Evolutionary conservation across 768 basidiomycete genomes (phyloP).

Genomic region (Galerina marginata): DNA sequence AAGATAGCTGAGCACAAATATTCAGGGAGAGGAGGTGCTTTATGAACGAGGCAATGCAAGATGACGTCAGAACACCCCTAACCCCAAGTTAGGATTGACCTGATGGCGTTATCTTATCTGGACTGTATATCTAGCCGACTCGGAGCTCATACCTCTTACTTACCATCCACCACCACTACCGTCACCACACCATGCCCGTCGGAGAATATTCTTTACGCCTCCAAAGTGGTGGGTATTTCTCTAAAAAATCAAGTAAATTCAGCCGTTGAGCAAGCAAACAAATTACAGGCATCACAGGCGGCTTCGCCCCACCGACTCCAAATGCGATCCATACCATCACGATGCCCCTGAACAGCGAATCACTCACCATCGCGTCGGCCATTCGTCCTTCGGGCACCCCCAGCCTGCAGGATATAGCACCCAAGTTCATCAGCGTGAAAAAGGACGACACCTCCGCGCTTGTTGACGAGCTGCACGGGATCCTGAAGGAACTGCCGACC

Average conservation of each 20-base stretch:
- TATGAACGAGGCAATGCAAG: not conserved
- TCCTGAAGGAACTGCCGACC: conserved; percentile 64
- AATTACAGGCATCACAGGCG: conserved; percentile 70
- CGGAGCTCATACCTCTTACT: conserved; percentile 10
- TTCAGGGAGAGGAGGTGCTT: conserved; percentile 1
- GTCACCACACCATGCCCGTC: conserved; percentile 44
- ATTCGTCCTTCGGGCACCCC: conserved; percentile 55
- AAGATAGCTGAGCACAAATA: not conserved
- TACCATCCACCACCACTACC: conserved; percentile 14
- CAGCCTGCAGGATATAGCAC: conserved; percentile 42
- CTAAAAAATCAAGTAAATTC: not conserved
- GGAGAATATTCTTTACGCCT: conserved; percentile 61
- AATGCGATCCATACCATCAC: conserved; percentile 59
- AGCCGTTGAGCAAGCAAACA: not conserved
- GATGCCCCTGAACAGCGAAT: conserved; percentile 35
- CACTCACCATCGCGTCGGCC: conserved; percentile 51
- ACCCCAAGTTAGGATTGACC: conserved; percentile 2
- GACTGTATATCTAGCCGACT: not conserved
- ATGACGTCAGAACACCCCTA: conserved; percentile 16
- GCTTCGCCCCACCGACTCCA: conserved; percentile 74
- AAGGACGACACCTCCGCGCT: conserved; percentile 43
- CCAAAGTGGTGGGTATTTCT: conserved; percentile 55
- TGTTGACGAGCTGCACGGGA: conserved; percentile 61
- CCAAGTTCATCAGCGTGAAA: conserved; percentile 44
- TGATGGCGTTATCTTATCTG: conserved; percentile 28